Evolutionary conservation across 805 yeast species (phyloP), one percentile per base, ranked within the genome.

Genomic region (Isabelozyma pseudorhagii): DNA sequence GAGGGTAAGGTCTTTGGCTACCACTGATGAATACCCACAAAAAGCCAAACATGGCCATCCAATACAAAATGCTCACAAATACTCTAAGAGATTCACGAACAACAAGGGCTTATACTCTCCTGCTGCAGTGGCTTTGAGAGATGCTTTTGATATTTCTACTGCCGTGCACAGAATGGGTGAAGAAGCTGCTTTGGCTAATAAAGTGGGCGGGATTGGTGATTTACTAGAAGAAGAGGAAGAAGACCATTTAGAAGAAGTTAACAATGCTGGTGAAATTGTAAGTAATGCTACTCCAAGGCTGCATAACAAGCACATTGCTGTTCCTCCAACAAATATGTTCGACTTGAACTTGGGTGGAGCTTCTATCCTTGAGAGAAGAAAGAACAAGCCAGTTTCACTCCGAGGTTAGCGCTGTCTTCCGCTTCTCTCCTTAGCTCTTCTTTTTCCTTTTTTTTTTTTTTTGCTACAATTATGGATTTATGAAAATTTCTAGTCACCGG

Each of bases 141-240:
- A 89, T 59, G 96, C 92, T 10, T 89, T 89, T 65, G 96, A 89
- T 59, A 83, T 89, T 8, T 84, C 91, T 28, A 86, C 89, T 46
- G 96, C 96, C 5, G 90, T 89, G 14, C 93, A 89, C 62, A 82
- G 96, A 59, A 78, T 80, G 71, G 90, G 86, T 46, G 88, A 84
- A 61, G 92, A 86, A 56, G 74, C 76, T 8, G 75, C 79, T 7
- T 61, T 71, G 44, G 55, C 66, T 13, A 50, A 55, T 42, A 27
- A 28, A 14, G 52, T 52, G 34, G 49, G 50, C 28, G 49, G 56
- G 21, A 57, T 58, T 38, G 57, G 62, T 27, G 66, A 66, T 21
- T 54, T 65, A 38, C 63, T 68, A 15, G 75, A 68, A 50, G 77
- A 70, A 53, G 77, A 72, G 47, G 72, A 68, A 28, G 68, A 61